A percentile compares a stretch with the other conserved stretches of the same genome.
Conservation (phyloP, 805 yeast species). For the Hanseniaspora osmophila region DNA sequence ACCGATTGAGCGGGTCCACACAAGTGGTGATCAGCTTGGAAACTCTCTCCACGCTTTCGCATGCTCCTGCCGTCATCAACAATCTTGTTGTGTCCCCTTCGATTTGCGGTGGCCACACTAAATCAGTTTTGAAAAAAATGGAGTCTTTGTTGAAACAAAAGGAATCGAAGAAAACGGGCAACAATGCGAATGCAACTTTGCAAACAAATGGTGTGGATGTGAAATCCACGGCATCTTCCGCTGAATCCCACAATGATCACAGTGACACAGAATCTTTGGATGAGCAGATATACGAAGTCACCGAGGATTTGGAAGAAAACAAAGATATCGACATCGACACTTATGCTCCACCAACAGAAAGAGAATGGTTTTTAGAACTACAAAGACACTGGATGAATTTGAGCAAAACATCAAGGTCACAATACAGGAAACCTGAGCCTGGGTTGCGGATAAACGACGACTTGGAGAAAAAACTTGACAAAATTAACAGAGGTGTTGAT, state of each 20-base stretch:
- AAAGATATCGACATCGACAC: slow-evolving; percentile 2
- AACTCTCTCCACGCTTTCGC: slow-evolving; percentile 3
- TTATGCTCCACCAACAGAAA: slow-evolving; percentile 32
- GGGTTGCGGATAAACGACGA: slow-evolving; percentile 43
- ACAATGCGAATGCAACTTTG: too few relatives aligned
- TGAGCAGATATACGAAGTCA: not conserved
- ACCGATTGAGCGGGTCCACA: slow-evolving; percentile 57
- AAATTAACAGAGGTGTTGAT: slow-evolving; percentile 70
- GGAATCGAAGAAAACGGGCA: not conserved
- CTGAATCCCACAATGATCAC: slow-evolving; percentile 3
- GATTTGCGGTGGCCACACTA: slow-evolving; percentile 11
- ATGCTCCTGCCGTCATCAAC: slow-evolving; percentile 9
- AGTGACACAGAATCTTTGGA: not conserved
- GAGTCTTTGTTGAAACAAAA: slow-evolving; percentile 6
- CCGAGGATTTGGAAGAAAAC: slow-evolving; percentile 9
- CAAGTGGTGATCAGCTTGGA: slow-evolving; percentile 27
- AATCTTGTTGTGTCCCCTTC: slow-evolving; percentile 22
- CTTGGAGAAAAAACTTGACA: slow-evolving; percentile 45
- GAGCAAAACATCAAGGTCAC: slow-evolving; percentile 44
- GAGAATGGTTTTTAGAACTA: slow-evolving; percentile 59
- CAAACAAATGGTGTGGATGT: too few relatives aligned
- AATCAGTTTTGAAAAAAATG: slow-evolving; percentile 1
- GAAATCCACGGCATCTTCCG: not conserved
- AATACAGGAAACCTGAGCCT: slow-evolving; percentile 64
- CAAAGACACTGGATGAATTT: slow-evolving; percentile 47